Percentiles rank a stretch among this genome's conserved stretches.
Evolutionary conservation across 1,139 yeast genomes (phyloP).

Genomic region (Geotrichum carabidarum): DNA sequence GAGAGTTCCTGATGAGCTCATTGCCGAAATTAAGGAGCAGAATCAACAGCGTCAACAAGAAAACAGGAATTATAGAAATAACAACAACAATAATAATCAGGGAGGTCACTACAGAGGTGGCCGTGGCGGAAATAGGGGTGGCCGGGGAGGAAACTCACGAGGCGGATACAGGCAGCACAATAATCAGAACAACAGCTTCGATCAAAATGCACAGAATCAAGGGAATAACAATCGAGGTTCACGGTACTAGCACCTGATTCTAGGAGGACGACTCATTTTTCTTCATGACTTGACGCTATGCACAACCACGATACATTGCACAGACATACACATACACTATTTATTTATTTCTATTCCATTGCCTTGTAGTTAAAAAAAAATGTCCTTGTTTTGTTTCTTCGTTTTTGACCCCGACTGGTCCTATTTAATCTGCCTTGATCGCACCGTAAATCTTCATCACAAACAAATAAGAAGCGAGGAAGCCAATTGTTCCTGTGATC

Average conservation of each 20-base stretch:
- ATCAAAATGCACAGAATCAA: conserved; percentile 16
- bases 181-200: conserved; percentile 20
- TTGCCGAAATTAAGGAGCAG: conserved; percentile 60
- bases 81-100: conserved; percentile 23
- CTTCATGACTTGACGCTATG: neutral
- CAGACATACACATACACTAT: neutral
- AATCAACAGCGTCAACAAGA: conserved; percentile 58
- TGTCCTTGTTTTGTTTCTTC: neutral
- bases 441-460: conserved; percentile 55
- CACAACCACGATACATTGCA: neutral
- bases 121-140: conserved; percentile 26
- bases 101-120: conserved; percentile 23
- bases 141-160: conserved; percentile 23
- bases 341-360: neutral
- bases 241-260: neutral
- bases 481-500: conserved; percentile 72
- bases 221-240: conserved; percentile 14
- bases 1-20: conserved; percentile 51
- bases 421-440: conserved; percentile 49
- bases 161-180: conserved; percentile 22
- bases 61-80: conserved; percentile 32
- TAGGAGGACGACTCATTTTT: neutral
- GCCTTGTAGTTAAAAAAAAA: neutral
- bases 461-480: conserved; percentile 58
- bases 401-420: neutral